Base-by-base conservation (phyloP, 495 filamentous ascomycete species). In the Tuber calosporum region DNA sequence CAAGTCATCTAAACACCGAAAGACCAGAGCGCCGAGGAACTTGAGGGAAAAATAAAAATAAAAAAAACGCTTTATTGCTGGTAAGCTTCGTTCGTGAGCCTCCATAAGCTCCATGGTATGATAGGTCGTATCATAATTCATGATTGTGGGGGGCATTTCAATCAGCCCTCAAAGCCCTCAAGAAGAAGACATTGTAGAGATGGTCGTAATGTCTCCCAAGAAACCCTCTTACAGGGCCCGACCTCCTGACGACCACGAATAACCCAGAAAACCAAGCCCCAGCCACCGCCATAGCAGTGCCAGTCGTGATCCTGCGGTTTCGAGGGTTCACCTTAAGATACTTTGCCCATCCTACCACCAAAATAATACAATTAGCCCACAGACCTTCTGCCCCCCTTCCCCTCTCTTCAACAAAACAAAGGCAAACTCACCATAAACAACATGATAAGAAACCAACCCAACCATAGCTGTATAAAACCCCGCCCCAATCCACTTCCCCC, bases 191-290 rank as follows among this genome's bases (percentile, higher is more conserved):
- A 19, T 73, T 84, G 82, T 90, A 91, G 75, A 91, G 83, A 68
- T 87, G 84, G 83, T 97, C 92, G 84, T 93, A 97, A 30, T 90
- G 83, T 78, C 87, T 90, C 37, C 88, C 92, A 37, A 96, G 84
- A 91, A 93, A 97, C 2, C 92, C 92, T 30, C 85, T 82, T 15
- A 87, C 88, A 73, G 82, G 82, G 0, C 93, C 93, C n/a, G 85
- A 90, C 77, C 88, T 85, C 22, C 89, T 92, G 38, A 97, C 87
- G 67, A 97, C 84, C 0, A 91, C 91, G 69, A 96, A 82, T 11
- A 92, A 89, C 43, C 94, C 94, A 1, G 89, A 91, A 71, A 93
- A 86, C 94, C 94, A 97, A 40, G 92, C 66, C 0, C 82, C 87
- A 34, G 88, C 84, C 22, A 90, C 84, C 3, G 84, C 82, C 0